Conservation (phyloP, 148 eudicot genomes). For the Camellia japonica region DNA sequence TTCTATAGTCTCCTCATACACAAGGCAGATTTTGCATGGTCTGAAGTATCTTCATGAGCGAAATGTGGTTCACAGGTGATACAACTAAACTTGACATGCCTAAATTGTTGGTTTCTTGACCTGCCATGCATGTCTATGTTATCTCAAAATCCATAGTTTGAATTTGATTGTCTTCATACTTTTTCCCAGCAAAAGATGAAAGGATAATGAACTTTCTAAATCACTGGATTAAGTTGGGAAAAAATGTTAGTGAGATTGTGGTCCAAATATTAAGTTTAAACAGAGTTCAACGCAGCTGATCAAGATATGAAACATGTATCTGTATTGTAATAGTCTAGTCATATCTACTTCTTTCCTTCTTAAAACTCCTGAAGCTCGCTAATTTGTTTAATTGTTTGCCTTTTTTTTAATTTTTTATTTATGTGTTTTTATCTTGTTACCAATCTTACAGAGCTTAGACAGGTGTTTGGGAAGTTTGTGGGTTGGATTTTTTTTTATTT, state of each 20-base stretch:
- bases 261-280: neutral
- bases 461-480: neutral
- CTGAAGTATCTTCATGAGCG: conserved; percentile 88
- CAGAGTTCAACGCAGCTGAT: neutral
- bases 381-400: neutral
- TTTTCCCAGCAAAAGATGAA: neutral
- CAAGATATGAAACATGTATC: neutral
- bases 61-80: conserved; percentile 84
- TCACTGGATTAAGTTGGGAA: neutral
- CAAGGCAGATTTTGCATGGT: conserved; percentile 89
- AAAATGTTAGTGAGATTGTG: neutral
- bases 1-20: conserved; percentile 68
- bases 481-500: too few species aligned
- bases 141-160: neutral
- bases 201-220: neutral
- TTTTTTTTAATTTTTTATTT: neutral
- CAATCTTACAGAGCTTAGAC: neutral
- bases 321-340: neutral
- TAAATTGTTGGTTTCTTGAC: neutral
- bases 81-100: neutral
- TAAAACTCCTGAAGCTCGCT: neutral
- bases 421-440: neutral
- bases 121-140: neutral
- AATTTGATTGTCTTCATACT: neutral
- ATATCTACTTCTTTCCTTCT: too few species aligned